phyloP scores from a whole-genome alignment of 2,329 filamentous ascomycete genomes.

The Trichophyton verrucosum region DNA sequence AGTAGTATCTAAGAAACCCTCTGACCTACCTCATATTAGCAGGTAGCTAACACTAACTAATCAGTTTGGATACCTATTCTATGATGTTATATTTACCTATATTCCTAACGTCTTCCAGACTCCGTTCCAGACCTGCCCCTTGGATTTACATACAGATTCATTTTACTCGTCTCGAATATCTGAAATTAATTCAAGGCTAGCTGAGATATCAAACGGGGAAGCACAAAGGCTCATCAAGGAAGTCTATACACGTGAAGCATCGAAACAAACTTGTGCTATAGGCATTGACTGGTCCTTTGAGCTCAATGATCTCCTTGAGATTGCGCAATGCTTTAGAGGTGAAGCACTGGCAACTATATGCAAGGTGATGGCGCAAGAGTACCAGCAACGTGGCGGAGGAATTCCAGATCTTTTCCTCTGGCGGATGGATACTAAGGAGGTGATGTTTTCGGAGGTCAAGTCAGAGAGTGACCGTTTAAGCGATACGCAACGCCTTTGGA shows the following conservation, averaged over 20 bases:
- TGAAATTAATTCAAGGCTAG: slow-evolving; percentile 78
- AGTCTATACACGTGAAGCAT: slow-evolving; percentile 56
- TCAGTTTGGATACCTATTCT: slow-evolving; percentile 72
- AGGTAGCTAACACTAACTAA: background rate
- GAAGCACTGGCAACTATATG: slow-evolving; percentile 71
- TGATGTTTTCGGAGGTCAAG: slow-evolving; percentile 71
- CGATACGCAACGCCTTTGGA: slow-evolving; percentile 93
- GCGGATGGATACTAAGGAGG: slow-evolving; percentile 48
- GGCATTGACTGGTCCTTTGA: slow-evolving; percentile 86
- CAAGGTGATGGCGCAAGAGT: slow-evolving; percentile 92
- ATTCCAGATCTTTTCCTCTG: slow-evolving; percentile 90
- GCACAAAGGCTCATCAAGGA: slow-evolving; percentile 54
- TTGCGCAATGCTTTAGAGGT: slow-evolving; percentile 66
- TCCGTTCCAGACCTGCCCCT: slow-evolving; percentile 79
- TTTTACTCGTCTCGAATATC: slow-evolving; percentile 79
- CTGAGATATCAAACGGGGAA: slow-evolving; percentile 73
- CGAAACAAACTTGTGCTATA: slow-evolving; percentile 69
- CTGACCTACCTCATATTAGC: background rate
- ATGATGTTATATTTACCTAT: slow-evolving; percentile 83
- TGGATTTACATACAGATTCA: slow-evolving; percentile 84
- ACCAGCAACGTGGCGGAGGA: slow-evolving; percentile 70
- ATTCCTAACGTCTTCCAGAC: slow-evolving; percentile 97
- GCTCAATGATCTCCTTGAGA: slow-evolving; percentile 63
- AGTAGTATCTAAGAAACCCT: slow-evolving; percentile 3
- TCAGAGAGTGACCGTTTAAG: slow-evolving; percentile 84